phyloP scores from a whole-genome alignment of 176 grass and related monocot genomes.

The Juncus inflexus region DNA sequence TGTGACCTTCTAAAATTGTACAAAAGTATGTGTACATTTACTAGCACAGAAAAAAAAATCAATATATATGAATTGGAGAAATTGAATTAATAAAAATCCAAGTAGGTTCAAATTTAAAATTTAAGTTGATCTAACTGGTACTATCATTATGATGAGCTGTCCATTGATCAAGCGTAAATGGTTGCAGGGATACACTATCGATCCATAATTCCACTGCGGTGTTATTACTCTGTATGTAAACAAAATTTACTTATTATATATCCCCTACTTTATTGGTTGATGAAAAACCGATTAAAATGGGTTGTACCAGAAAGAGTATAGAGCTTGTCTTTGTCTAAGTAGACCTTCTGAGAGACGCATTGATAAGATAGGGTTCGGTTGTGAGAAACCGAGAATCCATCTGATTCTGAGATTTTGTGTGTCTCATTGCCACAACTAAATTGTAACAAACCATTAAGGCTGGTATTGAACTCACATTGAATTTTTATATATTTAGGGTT shows the following conservation, averaged over 20 bases:
- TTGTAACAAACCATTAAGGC: conserved; percentile 43
- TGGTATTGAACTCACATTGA: conserved; percentile 36
- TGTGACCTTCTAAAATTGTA: too few relatives aligned
- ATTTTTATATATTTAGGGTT: too few relatives aligned
- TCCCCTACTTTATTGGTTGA: conserved; percentile 11
- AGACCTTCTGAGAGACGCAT: conserved; percentile 75
- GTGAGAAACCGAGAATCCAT: conserved; percentile 37
- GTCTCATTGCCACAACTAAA: conserved; percentile 38
- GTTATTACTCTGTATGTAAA: conserved; percentile 51
- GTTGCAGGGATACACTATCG: conserved; percentile 80
- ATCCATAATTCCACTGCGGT: conserved; percentile 59
- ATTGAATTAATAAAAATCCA: too few relatives aligned
- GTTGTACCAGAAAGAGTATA: conserved; percentile 67
- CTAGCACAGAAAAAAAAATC: too few relatives aligned
- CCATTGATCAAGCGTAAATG: conserved; percentile 72
- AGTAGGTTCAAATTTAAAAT: too few relatives aligned
- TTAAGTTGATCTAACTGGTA: conserved; percentile 34
- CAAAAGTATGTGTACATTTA: not conserved
- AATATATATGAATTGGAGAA: too few relatives aligned
- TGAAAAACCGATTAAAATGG: not conserved
- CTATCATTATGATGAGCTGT: conserved; percentile 44
- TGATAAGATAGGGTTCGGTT: conserved; percentile 46
- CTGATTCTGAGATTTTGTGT: conserved; percentile 36
- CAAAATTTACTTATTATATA: conserved; percentile 4
- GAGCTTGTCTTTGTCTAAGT: conserved; percentile 55